These are phyloP conservation scores for Immersiella caudata DNA, from an alignment of 495 filamentous ascomycete species.

Conservation along the genomic window DNA sequence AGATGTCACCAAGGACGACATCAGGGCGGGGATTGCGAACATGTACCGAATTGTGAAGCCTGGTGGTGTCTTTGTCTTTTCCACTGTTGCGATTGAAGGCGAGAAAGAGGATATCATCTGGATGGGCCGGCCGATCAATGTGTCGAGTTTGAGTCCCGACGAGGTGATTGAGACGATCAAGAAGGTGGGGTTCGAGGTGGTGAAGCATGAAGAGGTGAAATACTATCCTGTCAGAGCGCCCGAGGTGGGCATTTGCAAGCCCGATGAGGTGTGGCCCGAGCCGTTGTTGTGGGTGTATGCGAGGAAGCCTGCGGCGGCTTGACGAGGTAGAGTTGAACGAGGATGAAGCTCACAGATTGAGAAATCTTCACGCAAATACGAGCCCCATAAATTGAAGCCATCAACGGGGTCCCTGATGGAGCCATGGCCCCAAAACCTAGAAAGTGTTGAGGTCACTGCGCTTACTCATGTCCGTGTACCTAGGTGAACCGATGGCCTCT, in stretches of 20 bases:
- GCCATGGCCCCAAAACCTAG: too few species aligned
- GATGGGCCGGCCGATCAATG: slow-evolving; percentile 18
- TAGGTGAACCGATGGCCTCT: too few species aligned
- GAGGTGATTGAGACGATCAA: slow-evolving; percentile 16
- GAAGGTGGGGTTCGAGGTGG: slow-evolving; percentile 22
- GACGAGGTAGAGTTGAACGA: background rate
- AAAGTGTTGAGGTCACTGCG: too few species aligned
- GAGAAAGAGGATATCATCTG: slow-evolving; percentile 20
- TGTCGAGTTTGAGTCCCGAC: slow-evolving; percentile 23
- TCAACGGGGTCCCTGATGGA: too few species aligned
- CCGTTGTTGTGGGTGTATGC: slow-evolving; percentile 30
- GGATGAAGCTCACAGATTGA: too few species aligned
- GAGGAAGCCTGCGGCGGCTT: slow-evolving; percentile 15
- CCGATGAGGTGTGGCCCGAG: slow-evolving; percentile 28
- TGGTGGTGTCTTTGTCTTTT: slow-evolving; percentile 26
- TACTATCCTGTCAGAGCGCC: slow-evolving; percentile 21
- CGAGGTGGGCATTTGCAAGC: slow-evolving; percentile 27
- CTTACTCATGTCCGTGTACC: too few species aligned
- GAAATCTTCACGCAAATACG: too few species aligned
- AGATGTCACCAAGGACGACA: slow-evolving; percentile 23
- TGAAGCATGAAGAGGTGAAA: slow-evolving; percentile 9
- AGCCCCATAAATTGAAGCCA: too few species aligned
- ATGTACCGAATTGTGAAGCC: slow-evolving; percentile 16
- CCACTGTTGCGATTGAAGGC: slow-evolving; percentile 21
- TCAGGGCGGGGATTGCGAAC: slow-evolving; percentile 3